Evolutionary conservation across 2,329 filamentous ascomycete species (phyloP), one percentile per base, ranked within the genome.

Genomic region (Venturia pyrina): DNA sequence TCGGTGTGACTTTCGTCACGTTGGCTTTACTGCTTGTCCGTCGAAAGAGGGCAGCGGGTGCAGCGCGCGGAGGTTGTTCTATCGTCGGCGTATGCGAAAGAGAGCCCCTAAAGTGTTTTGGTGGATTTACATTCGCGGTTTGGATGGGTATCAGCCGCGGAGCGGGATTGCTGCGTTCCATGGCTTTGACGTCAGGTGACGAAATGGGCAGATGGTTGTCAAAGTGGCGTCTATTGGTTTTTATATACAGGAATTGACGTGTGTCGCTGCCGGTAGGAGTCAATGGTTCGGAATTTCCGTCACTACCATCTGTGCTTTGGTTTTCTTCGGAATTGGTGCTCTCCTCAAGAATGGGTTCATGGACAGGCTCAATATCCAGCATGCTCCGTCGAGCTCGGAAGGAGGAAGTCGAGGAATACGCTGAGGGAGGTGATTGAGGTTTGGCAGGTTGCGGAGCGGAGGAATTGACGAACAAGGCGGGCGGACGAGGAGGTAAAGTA

Each of bases 221-320:
- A n/a, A 37, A 15, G 1, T 37, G 11, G 53, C 37, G 28, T n/a
- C 19, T 59, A 19, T n/a, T 37, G 7, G 53, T 19, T 37, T 37
- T 37, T 21, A 59, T n/a, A 8, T 37, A 37, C 17, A 59, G 15
- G 28, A 59, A n/a, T 62, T 37, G 64, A 24, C 40, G 37, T 3
- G 40, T 41, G 19, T 44, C 59, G 57, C 21, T 34, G 32, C 15
- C 28, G 24, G 64, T 62, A 19, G 64, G 59, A 37, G 64, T 66
- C 21, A 62, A 53, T 44, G 59, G 37, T 19, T 66, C 64, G 53
- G 34, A 34, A 19, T 59, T 28, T 28, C 60, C 64, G 21, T 66
- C 64, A 40, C 64, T 66, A 21, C 64, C 64, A 40, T 66, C 64
- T 24, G 24, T 66, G 64, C 64, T 62, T 28, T 66, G 63, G 6